A percentile compares a stretch with the other conserved stretches of the same genome.
Evolutionary conservation across 2,329 filamentous ascomycete species (phyloP).

Genomic region (Fusarium algeriense): DNA sequence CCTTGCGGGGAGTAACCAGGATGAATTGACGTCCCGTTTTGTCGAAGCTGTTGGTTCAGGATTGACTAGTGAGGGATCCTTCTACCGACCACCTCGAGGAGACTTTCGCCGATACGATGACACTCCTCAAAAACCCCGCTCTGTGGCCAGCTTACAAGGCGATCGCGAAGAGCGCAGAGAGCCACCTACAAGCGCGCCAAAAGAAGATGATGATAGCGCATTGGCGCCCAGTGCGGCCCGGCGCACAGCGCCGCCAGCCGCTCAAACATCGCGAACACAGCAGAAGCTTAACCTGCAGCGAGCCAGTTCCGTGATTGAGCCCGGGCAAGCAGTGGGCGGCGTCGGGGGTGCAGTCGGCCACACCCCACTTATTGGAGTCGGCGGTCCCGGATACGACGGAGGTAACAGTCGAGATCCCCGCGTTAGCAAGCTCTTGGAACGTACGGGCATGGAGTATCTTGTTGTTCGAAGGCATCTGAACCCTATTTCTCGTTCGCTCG

Average conservation of each 20-base stretch:
- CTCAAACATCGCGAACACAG: slow-evolving; percentile 75
- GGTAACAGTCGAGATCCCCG: slow-evolving; percentile 68
- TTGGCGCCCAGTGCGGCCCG: slow-evolving; percentile 60
- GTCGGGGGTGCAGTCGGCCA: slow-evolving; percentile 56
- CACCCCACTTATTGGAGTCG: slow-evolving; percentile 64
- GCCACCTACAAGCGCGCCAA: slow-evolving; percentile 38
- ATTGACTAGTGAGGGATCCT: slow-evolving; percentile 64
- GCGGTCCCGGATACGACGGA: slow-evolving; percentile 67
- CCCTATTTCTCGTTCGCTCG: slow-evolving; percentile 73
- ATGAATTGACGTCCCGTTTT: slow-evolving; percentile 70
- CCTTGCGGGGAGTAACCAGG: slow-evolving; percentile 53
- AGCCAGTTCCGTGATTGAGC: slow-evolving; percentile 78
- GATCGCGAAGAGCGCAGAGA: slow-evolving; percentile 38
- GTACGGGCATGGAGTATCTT: slow-evolving; percentile 79
- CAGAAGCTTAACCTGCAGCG: slow-evolving; percentile 82
- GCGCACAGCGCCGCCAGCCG: slow-evolving; percentile 57
- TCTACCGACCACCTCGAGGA: slow-evolving; percentile 57
- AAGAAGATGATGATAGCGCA: slow-evolving; percentile 58
- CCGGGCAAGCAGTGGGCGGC: slow-evolving; percentile 60
- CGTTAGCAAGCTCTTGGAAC: slow-evolving; percentile 73
- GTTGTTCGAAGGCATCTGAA: slow-evolving; percentile 80
- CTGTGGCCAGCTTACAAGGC: slow-evolving; percentile 54
- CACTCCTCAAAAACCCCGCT: slow-evolving; percentile 56
- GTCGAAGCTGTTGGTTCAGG: slow-evolving; percentile 65
- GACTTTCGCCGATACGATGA: slow-evolving; percentile 51